Evolutionary conservation across 2,329 filamentous ascomycete genomes (phyloP), one percentile per base, ranked within the genome.

Genomic region (Neofusicoccum laricinum): DNA sequence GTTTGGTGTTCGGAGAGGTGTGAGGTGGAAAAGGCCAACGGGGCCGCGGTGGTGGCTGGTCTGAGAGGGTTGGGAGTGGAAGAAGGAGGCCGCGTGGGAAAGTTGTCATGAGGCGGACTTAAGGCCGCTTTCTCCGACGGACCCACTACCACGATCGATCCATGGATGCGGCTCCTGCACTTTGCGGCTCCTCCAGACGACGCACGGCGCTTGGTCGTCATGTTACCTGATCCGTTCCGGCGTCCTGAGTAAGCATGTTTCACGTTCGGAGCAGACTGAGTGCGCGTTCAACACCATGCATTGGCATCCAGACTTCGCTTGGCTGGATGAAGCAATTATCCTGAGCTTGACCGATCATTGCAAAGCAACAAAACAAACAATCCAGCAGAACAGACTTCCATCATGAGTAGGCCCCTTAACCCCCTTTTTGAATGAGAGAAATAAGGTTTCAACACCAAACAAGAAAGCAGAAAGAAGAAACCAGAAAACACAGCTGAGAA

Each of bases 401-500:
- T 63, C 55, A n/a, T 46, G 21, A 59, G 61, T 45, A 40, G 45
- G 49, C 43, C 30, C 50, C 61, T 55, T 55, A 19, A 53, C 38
- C 61, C 61, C 59, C 61, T 36, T 36, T 40, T 51, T 38, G 49
- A 63, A 46, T 63, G 61, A 63, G 61, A 63, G 61, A 53, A 63
- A 46, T 36, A 55, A 63, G 32, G 61, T 55, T 53, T 38, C 25
- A 51, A 53, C 61, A 63, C 61, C 61, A 55, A 63, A 40, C n/a
- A 63, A 53, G 30, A 36, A 43, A 45, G 41, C 40, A 53, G 48
- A 63, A 55, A 46, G 30, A 45, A 63, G 59, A 63, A 63, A 36
- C 36, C 11, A n/a, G 25, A 63, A 38, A 53, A 53, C 41, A 53
- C 61, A 63, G 61, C 40, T 36, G 61, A 62, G 59, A 62, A 50